phyloP scores from a whole-genome alignment of 1,284 basidiomycete species.

The Meripilus lineatus region DNA sequence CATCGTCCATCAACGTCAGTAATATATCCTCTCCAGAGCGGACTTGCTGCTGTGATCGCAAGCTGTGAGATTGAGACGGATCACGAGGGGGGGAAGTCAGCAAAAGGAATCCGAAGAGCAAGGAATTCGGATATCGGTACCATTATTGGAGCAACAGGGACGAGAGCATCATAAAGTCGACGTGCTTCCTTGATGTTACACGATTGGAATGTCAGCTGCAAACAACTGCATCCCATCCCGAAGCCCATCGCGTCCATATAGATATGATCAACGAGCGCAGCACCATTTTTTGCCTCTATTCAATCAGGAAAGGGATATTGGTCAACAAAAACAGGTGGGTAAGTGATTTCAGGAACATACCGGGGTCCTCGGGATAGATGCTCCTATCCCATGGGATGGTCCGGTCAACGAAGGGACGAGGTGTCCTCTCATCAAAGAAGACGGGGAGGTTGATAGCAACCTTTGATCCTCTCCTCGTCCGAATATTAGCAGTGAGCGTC shows the following conservation, averaged over 20 bases:
- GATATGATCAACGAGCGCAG: slow-evolving; percentile 87
- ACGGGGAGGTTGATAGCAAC: slow-evolving; percentile 96
- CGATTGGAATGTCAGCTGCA: slow-evolving; percentile 97
- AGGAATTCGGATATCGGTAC: slow-evolving; percentile 44
- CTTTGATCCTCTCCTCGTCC: slow-evolving; percentile 86
- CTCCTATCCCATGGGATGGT: slow-evolving; percentile 83
- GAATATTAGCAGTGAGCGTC: slow-evolving; percentile 94
- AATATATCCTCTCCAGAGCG: slow-evolving; percentile 91
- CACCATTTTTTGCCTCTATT: slow-evolving; percentile 82
- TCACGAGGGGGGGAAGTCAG: neutral
- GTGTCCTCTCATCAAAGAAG: slow-evolving; percentile 86
- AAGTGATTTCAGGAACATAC: slow-evolving; percentile 33
- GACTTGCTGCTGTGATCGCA: slow-evolving; percentile 91
- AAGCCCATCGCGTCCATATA: slow-evolving; percentile 99
- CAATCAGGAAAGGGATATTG: slow-evolving; percentile 3
- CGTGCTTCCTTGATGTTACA: slow-evolving; percentile 91
- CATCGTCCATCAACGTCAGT: slow-evolving; percentile 97
- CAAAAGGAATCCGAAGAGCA: neutral
- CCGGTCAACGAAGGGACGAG: slow-evolving; percentile 86
- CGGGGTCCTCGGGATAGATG: slow-evolving; percentile 77
- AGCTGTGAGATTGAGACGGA: slow-evolving; percentile 47
- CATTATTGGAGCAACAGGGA: slow-evolving; percentile 93
- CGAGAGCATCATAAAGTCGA: slow-evolving; percentile 90
- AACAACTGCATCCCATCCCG: slow-evolving; percentile 98
- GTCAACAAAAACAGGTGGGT: neutral